A percentile compares a stretch with the other conserved stretches of the same genome.
phyloP scores from a whole-genome alignment of 805 yeast species.

The Candida ipomoeae region DNA sequence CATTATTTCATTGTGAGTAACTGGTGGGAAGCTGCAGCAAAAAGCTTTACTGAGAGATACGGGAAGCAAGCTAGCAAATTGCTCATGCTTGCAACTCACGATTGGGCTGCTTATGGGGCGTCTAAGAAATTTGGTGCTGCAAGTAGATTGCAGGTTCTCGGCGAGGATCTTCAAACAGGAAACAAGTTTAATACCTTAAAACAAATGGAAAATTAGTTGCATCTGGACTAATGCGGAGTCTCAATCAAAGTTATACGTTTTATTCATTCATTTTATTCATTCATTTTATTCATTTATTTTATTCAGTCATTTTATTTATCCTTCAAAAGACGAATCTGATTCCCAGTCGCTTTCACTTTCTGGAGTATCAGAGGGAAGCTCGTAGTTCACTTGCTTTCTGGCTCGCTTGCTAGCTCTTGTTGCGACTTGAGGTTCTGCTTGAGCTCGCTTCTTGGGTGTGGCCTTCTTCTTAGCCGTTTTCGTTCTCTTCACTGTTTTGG shows the following conservation, averaged over 20 bases:
- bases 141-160: constrained; percentile 66
- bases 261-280: neutral
- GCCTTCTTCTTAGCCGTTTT: constrained; percentile 1
- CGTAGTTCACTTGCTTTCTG: constrained; percentile 17
- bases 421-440: constrained; percentile 24
- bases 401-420: constrained; percentile 18
- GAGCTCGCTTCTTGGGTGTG: constrained; percentile 5
- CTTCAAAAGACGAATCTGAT: constrained; percentile 1
- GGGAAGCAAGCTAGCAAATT: constrained; percentile 70
- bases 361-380: neutral
- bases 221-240: neutral
- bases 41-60: constrained; percentile 50
- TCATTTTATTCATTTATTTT: neutral
- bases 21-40: constrained; percentile 90
- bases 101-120: constrained; percentile 51
- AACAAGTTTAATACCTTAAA: constrained; percentile 46
- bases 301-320: neutral
- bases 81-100: constrained; percentile 40
- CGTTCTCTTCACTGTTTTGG: constrained; percentile 6
- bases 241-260: too few relatives aligned
- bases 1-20: constrained; percentile 70
- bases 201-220: constrained; percentile 33
- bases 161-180: constrained; percentile 67
- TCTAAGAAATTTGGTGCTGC: constrained; percentile 68
- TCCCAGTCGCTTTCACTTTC: neutral